A percentile compares a stretch with the other conserved stretches of the same genome.
These are phyloP conservation scores for Sherardia arvensis DNA, from an alignment of 257 asterid genomes.

Conservation along the genomic window DNA sequence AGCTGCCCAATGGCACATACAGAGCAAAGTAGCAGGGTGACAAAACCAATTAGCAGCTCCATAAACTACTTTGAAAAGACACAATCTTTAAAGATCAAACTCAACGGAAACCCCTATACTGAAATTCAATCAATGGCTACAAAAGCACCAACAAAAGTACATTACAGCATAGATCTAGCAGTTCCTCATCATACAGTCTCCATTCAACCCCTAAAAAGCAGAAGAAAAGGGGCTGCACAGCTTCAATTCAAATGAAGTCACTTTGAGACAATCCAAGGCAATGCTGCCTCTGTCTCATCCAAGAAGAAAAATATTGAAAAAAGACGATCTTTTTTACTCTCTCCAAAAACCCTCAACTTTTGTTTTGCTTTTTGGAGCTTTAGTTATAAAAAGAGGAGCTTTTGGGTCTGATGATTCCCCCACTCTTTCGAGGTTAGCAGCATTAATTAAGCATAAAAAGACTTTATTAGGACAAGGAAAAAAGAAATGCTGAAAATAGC, in stretches of 20 bases:
- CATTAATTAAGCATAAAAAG: background rate
- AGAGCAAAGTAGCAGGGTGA: conserved; percentile 37
- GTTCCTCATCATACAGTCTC: conserved; percentile 17
- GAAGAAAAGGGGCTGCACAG: conserved; percentile 12
- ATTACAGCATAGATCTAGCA: conserved; percentile 38
- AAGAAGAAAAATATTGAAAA: background rate
- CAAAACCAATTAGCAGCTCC: conserved; percentile 50
- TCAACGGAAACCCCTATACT: background rate
- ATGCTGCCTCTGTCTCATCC: conserved; percentile 12
- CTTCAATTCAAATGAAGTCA: background rate
- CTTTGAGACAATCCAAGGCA: background rate
- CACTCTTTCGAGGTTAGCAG: conserved; percentile 8
- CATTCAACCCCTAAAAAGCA: conserved; percentile 1
- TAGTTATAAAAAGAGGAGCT: background rate
- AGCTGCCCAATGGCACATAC: conserved; percentile 63
- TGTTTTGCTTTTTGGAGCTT: conserved; percentile 3
- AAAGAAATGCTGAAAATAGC: conserved; percentile 4
- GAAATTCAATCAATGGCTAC: conserved; percentile 9
- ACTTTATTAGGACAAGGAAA: background rate
- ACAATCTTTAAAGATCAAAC: background rate
- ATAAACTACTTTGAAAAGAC: conserved; percentile 20
- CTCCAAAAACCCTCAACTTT: conserved; percentile 4
- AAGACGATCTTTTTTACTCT: conserved; percentile 8
- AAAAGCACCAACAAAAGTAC: conserved; percentile 4
- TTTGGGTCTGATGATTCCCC: background rate